phyloP scores from a whole-genome alignment of 2,329 filamentous ascomycete species.

The Monosporascus cannonballus region DNA sequence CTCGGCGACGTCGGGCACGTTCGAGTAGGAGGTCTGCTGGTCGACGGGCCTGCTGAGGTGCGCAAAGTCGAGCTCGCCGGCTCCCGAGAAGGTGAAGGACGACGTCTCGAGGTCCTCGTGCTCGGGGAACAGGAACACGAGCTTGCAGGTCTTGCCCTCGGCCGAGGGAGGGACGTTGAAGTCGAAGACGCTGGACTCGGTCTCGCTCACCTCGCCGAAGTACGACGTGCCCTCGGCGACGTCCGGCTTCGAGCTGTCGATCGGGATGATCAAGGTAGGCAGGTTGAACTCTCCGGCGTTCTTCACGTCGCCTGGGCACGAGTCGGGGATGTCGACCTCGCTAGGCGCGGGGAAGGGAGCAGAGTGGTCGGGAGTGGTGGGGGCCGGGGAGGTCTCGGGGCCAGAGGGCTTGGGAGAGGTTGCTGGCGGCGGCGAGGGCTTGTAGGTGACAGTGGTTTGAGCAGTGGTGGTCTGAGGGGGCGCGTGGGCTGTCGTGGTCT shows the following conservation, averaged over 20 bases:
- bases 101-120: slow-evolving; percentile 53
- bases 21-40: slow-evolving; percentile 46
- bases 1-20: slow-evolving; percentile 37
- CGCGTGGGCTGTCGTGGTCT: not conserved
- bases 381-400: slow-evolving; percentile 4
- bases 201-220: slow-evolving; percentile 46
- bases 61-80: slow-evolving; percentile 48
- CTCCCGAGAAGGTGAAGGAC: slow-evolving; percentile 39
- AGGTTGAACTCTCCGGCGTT: slow-evolving; percentile 40
- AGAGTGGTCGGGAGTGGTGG: slow-evolving; percentile 4
- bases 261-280: slow-evolving; percentile 56
- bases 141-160: slow-evolving; percentile 52
- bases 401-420: slow-evolving; percentile 1
- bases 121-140: slow-evolving; percentile 59
- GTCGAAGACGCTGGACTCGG: slow-evolving; percentile 57
- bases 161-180: slow-evolving; percentile 55
- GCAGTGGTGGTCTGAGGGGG: not conserved
- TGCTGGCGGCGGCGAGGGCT: slow-evolving; percentile 2
- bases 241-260: slow-evolving; percentile 46
- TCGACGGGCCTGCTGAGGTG: slow-evolving; percentile 40
- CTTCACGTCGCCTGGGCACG: slow-evolving; percentile 39
- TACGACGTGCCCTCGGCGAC: slow-evolving; percentile 45
- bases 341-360: not conserved
- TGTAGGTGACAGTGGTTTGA: not conserved
- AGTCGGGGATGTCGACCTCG: slow-evolving; percentile 8